These are phyloP conservation scores for Phanerochaete sordida DNA, from an alignment of 768 basidiomycete genomes.

Conservation along the genomic window DNA sequence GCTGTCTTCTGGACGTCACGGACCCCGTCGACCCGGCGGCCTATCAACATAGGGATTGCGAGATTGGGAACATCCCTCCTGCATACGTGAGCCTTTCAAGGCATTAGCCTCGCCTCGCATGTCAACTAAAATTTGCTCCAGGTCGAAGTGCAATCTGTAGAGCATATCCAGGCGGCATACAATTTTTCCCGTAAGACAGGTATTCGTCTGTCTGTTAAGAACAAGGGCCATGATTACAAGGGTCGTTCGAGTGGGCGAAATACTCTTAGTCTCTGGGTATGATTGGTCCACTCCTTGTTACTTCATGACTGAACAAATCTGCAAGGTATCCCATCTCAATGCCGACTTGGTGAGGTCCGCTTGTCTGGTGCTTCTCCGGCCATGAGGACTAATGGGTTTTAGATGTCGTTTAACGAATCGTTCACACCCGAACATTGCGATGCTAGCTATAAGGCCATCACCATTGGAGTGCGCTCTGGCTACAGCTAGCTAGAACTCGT, in stretches of 20 bases:
- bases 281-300: neutral
- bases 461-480: conserved; percentile 23
- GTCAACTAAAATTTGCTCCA: too few relatives aligned
- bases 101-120: too few relatives aligned
- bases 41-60: conserved; percentile 18
- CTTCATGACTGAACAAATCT: too few relatives aligned
- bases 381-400: neutral
- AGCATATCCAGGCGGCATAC: conserved; percentile 25
- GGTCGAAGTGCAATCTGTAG: conserved; percentile 11
- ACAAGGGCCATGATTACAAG: conserved; percentile 32
- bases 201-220: conserved; percentile 28
- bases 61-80: conserved; percentile 23
- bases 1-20: conserved; percentile 44
- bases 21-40: conserved; percentile 21
- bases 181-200: conserved; percentile 21
- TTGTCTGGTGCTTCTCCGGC: neutral
- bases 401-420: conserved; percentile 13
- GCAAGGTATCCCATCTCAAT: conserved; percentile 18
- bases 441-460: conserved; percentile 26
- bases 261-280: conserved; percentile 26
- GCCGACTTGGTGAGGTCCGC: neutral
- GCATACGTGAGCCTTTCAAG: conserved; percentile 28
- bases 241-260: conserved; percentile 25
- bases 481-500: neutral
- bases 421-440: conserved; percentile 19